Conservation (phyloP, 2,329 filamentous ascomycete genomes). For the Xylaria sp. region DNA sequence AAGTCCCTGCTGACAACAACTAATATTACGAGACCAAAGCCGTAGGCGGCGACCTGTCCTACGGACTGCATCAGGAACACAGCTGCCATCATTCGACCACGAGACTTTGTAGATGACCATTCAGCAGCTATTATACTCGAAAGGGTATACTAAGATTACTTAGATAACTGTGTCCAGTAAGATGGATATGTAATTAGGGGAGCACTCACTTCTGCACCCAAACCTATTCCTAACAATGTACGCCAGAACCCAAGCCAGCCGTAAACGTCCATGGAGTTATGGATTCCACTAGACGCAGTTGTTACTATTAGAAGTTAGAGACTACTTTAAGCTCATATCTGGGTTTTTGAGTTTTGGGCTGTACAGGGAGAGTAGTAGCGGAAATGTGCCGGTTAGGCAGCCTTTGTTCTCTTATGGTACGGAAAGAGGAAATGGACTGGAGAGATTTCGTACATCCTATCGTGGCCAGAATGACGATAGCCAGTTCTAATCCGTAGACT, state of each 20-base stretch:
- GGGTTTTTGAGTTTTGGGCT: not conserved
- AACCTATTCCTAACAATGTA: conserved; percentile 41
- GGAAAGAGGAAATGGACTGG: not conserved
- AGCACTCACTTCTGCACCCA: conserved; percentile 39
- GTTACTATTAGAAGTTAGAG: conserved; percentile 32
- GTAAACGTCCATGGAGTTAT: conserved; percentile 40
- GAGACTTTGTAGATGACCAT: conserved; percentile 70
- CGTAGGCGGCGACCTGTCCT: conserved; percentile 71
- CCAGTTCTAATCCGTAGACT: conserved; percentile 65
- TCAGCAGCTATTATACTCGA: conserved; percentile 75
- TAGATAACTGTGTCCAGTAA: not conserved
- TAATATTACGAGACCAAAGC: conserved; percentile 59
- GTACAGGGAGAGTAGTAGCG: not conserved
- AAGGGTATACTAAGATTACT: conserved; percentile 65
- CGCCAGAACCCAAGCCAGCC: conserved; percentile 51
- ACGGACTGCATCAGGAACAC: conserved; percentile 77
- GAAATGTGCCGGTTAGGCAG: not conserved
- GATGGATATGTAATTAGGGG: not conserved
- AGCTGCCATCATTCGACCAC: conserved; percentile 73
- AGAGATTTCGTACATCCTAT: conserved; percentile 52
- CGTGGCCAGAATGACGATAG: conserved; percentile 67
- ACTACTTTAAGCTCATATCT: not conserved
- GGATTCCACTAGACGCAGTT: conserved; percentile 34
- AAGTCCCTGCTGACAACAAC: conserved; percentile 27
- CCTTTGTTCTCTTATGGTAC: not conserved